Conservation (phyloP, 345 rosid species). For the Physaria fendleri region DNA sequence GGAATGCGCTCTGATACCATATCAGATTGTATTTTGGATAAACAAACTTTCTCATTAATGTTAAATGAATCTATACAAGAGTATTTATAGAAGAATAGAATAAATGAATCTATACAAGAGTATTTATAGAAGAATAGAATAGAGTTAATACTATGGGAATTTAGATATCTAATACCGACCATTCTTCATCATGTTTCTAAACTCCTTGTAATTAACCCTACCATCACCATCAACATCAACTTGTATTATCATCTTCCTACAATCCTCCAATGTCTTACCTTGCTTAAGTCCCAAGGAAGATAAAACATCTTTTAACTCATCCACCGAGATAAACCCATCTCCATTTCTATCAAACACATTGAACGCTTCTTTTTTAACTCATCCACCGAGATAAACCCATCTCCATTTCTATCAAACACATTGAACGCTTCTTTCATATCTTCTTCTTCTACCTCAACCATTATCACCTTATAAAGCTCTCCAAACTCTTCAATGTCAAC, state of each 20-base stretch:
- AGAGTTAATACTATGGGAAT: too few species aligned
- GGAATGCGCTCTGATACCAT: too few species aligned
- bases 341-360: constrained; percentile 72
- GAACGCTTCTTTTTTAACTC: constrained; percentile 77
- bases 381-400: constrained; percentile 71
- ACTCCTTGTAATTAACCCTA: constrained; percentile 50
- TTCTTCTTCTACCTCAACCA: constrained; percentile 48
- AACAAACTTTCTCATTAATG: too few species aligned
- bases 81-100: too few species aligned
- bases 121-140: too few species aligned
- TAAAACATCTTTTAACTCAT: constrained; percentile 60
- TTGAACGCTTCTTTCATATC: constrained; percentile 80
- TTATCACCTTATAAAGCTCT: constrained; percentile 45
- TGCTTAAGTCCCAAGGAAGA: constrained; percentile 69
- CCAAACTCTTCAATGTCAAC: constrained; percentile 69
- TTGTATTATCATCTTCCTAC: constrained; percentile 62
- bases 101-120: too few species aligned
- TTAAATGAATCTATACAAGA: too few species aligned
- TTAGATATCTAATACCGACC: too few species aligned
- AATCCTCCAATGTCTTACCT: constrained; percentile 62
- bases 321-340: constrained; percentile 72
- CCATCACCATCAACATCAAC: constrained; percentile 91
- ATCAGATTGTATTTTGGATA: too few species aligned
- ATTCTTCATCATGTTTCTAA: constrained; percentile 50
- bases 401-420: constrained; percentile 73